phyloP scores from a whole-genome alignment of 805 yeast species.

The Nakazawaea peltata region DNA sequence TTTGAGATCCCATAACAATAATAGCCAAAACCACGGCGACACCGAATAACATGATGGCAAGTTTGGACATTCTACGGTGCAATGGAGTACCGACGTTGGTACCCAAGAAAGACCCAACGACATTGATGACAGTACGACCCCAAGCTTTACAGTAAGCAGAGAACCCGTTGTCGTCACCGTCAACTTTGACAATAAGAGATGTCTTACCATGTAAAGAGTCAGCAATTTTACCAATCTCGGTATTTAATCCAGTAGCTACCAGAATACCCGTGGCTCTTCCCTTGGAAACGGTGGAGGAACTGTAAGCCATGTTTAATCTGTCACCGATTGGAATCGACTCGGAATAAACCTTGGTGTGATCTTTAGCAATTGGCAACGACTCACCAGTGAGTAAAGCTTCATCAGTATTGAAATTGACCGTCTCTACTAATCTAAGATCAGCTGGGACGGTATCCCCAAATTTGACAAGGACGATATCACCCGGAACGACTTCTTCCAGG shows the following conservation, averaged over 20 bases:
- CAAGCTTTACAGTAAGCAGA: conserved; percentile 40
- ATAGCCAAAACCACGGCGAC: conserved; percentile 83
- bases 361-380: conserved; percentile 62
- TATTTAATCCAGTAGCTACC: conserved; percentile 56
- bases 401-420: conserved; percentile 66
- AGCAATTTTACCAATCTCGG: conserved; percentile 75
- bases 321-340: conserved; percentile 58
- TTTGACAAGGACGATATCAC: conserved; percentile 54
- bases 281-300: conserved; percentile 62
- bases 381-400: conserved; percentile 94
- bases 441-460: conserved; percentile 78
- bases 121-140: conserved; percentile 40
- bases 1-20: conserved; percentile 80
- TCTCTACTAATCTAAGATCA: conserved; percentile 50
- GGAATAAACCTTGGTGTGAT: conserved; percentile 31
- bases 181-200: conserved; percentile 30
- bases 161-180: conserved; percentile 32
- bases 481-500: conserved; percentile 63
- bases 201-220: conserved; percentile 38
- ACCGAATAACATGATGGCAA: conserved; percentile 64
- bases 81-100: conserved; percentile 76
- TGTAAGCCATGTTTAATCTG: conserved; percentile 61
- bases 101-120: conserved; percentile 65
- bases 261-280: conserved; percentile 71
- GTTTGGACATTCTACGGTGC: conserved; percentile 64